phyloP scores from a whole-genome alignment of 2,329 filamentous ascomycete species.

The Alternaria brassicae region DNA sequence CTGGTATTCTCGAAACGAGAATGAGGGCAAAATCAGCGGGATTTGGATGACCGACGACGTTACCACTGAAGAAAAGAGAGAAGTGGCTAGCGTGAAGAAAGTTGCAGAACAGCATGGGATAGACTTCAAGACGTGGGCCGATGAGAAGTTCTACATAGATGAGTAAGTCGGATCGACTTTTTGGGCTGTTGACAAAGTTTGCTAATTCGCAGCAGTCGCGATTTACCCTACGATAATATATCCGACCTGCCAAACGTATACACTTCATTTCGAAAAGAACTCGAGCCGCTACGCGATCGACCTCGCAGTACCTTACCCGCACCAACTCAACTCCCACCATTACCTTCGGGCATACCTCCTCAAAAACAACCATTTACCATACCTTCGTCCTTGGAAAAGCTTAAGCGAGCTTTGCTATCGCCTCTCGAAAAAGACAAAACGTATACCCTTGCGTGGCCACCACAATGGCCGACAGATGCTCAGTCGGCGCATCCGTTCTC shows the following conservation, averaged over 20 bases:
- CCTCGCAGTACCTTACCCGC: constrained; percentile 65
- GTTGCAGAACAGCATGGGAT: constrained; percentile 62
- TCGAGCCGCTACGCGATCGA: constrained; percentile 72
- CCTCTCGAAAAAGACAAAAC: constrained; percentile 60
- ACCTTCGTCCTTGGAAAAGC: constrained; percentile 61
- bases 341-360: constrained; percentile 64
- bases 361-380: constrained; percentile 70
- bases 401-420: constrained; percentile 63
- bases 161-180: constrained; percentile 64
- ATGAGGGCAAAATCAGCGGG: constrained; percentile 61
- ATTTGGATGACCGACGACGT: constrained; percentile 80
- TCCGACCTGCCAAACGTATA: constrained; percentile 75
- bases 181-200: not conserved
- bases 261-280: constrained; percentile 74
- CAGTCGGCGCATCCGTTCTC: constrained; percentile 69
- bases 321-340: constrained; percentile 64
- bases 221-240: constrained; percentile 65
- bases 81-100: constrained; percentile 64
- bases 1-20: constrained; percentile 41
- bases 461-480: constrained; percentile 61
- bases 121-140: constrained; percentile 70
- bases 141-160: constrained; percentile 81
- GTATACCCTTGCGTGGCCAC: constrained; percentile 59
- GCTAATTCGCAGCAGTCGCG: constrained; percentile 61
- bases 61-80: constrained; percentile 70